These are phyloP conservation scores for Xylaria sp. DNA, from an alignment of 2,329 filamentous ascomycete species.

Conservation along the genomic window DNA sequence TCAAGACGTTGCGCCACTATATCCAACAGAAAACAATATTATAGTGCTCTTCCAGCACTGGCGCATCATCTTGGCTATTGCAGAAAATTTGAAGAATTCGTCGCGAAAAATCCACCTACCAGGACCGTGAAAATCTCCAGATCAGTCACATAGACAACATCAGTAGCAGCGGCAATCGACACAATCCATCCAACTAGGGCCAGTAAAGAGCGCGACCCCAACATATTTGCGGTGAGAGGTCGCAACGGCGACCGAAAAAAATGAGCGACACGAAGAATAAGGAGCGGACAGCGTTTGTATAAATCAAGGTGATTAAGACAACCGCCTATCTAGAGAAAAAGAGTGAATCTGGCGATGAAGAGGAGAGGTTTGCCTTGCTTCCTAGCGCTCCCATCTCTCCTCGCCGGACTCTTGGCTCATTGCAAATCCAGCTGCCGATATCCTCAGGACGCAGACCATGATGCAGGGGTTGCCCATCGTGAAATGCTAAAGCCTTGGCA, in stretches of 20 bases:
- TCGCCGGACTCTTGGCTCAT: slow-evolving; percentile 5
- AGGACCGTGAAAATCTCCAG: slow-evolving; percentile 48
- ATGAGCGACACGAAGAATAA: slow-evolving; percentile 31
- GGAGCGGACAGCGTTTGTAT: slow-evolving; percentile 10
- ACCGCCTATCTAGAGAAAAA: slow-evolving; percentile 11
- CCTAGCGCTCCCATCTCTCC: slow-evolving; percentile 6
- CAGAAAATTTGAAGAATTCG: neutral
- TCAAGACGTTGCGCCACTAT: no score
- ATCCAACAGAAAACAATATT: neutral
- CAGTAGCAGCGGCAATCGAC: slow-evolving; percentile 39
- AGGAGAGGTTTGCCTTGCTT: slow-evolving; percentile 19
- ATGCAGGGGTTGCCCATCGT: slow-evolving; percentile 29
- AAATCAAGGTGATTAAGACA: neutral
- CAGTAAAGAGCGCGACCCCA: slow-evolving; percentile 29
- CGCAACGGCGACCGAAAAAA: slow-evolving; percentile 29
- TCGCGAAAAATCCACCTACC: slow-evolving; percentile 40
- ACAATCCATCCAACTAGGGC: slow-evolving; percentile 30
- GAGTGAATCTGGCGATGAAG: slow-evolving; percentile 15
- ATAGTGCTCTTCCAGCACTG: neutral
- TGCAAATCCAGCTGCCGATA: slow-evolving; percentile 28
- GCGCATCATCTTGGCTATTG: neutral
- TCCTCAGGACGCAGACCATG: slow-evolving; percentile 15
- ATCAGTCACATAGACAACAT: slow-evolving; percentile 50
- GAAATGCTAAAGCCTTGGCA: slow-evolving; percentile 30
- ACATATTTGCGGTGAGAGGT: slow-evolving; percentile 23